These are phyloP conservation scores for Diplodia intermedia DNA, from an alignment of 2,329 filamentous ascomycete genomes.

Conservation along the genomic window DNA sequence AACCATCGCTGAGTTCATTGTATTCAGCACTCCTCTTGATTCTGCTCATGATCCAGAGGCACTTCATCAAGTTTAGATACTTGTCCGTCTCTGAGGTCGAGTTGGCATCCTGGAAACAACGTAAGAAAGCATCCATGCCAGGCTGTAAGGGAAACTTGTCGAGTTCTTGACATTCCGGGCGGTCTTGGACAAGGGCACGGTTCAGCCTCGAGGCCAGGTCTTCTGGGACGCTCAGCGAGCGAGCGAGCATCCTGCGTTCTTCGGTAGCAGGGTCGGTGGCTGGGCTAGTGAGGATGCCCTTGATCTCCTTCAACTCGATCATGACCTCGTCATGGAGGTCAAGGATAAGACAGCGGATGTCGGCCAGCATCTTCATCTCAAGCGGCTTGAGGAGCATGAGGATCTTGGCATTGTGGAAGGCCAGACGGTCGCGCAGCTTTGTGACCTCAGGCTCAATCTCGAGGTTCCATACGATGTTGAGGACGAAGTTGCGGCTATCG, in stretches of 20 bases:
- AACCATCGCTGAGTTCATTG: neutral
- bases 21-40: constrained; percentile 13
- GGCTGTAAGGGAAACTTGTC: constrained; percentile 21
- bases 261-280: neutral
- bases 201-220: constrained; percentile 17
- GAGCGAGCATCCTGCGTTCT: constrained; percentile 18
- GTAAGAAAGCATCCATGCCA: constrained; percentile 25
- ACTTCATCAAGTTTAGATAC: constrained; percentile 24
- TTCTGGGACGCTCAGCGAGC: constrained; percentile 23
- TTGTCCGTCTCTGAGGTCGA: constrained; percentile 9
- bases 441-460: constrained; percentile 34
- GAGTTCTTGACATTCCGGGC: constrained; percentile 6
- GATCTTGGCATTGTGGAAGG: constrained; percentile 36
- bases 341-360: constrained; percentile 33
- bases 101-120: constrained; percentile 21
- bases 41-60: constrained; percentile 28
- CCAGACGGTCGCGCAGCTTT: constrained; percentile 32
- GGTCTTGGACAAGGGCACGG: constrained; percentile 1
- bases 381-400: constrained; percentile 35
- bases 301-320: constrained; percentile 33
- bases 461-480: constrained; percentile 36
- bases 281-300: constrained; percentile 32
- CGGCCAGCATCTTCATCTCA: constrained; percentile 34
- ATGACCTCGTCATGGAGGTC: constrained; percentile 35
- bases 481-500: constrained; percentile 34